phyloP scores from a whole-genome alignment of 192 early-diverging fungal species.

The Spinellus fusiger region DNA sequence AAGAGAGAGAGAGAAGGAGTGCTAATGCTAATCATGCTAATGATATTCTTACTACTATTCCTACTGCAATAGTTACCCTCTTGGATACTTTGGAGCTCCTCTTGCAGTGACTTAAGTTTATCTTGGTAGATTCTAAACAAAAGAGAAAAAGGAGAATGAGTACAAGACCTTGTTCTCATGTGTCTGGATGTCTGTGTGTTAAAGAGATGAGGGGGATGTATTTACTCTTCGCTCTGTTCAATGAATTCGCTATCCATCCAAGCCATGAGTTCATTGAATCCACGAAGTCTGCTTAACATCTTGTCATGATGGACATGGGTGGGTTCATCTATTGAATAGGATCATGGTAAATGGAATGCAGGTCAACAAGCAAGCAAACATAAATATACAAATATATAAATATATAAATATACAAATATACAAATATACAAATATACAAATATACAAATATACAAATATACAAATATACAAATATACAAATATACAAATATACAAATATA shows the following conservation, averaged over 20 bases:
- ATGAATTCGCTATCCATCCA: slow-evolving; percentile 28
- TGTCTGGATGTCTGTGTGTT: too few species aligned
- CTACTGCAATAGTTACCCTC: slow-evolving; percentile 12
- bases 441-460: too few species aligned
- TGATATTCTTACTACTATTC: slow-evolving; percentile 1
- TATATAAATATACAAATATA: too few species aligned
- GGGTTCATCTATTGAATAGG: slow-evolving; percentile 13
- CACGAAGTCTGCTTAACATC: slow-evolving; percentile 14
- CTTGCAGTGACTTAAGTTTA: slow-evolving; percentile 22
- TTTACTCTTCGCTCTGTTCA: slow-evolving; percentile 25
- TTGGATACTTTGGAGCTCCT: slow-evolving; percentile 31
- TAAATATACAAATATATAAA: too few species aligned
- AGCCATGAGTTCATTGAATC: slow-evolving; percentile 28
- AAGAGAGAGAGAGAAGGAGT: not conserved
- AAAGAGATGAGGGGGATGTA: slow-evolving; percentile 1
- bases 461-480: too few species aligned
- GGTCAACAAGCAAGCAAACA: too few species aligned
- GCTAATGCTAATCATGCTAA: not conserved
- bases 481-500: too few species aligned
- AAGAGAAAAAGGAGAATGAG: not conserved
- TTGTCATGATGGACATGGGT: slow-evolving; percentile 13
- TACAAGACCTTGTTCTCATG: not conserved
- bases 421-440: too few species aligned
- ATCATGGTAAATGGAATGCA: too few species aligned
- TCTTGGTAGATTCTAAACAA: slow-evolving; percentile 27